Evolutionary conservation across 495 filamentous ascomycete genomes (phyloP).

Genomic region (Aspergillus mulundensis): DNA sequence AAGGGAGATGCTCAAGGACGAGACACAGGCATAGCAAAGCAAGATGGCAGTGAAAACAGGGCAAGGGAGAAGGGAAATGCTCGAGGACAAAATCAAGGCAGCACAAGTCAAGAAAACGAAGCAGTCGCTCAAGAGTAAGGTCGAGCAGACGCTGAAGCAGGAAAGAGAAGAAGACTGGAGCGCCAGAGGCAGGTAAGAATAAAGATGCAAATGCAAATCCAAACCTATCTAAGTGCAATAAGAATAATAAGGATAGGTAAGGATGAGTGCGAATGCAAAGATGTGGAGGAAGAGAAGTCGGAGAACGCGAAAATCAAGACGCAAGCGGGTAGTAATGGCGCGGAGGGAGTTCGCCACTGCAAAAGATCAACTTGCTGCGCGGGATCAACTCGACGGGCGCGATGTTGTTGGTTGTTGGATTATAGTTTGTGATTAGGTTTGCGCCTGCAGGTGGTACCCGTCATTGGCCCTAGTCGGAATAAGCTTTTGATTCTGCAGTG

Average conservation of each 20-base stretch:
- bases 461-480: not conserved
- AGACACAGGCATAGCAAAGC: too few relatives aligned
- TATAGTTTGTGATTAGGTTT: not conserved
- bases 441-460: not conserved
- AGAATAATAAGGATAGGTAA: too few relatives aligned
- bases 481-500: not conserved
- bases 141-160: not conserved
- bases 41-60: too few relatives aligned
- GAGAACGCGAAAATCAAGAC: too few relatives aligned
- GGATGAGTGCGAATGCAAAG: too few relatives aligned
- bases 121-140: too few relatives aligned
- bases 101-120: not conserved
- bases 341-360: not conserved
- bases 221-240: not conserved
- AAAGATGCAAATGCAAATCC: not conserved
- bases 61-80: too few relatives aligned
- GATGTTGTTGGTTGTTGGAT: not conserved
- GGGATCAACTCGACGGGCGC: too few relatives aligned
- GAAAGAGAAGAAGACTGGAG: not conserved
- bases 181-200: not conserved
- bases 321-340: not conserved
- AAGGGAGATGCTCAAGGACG: too few relatives aligned
- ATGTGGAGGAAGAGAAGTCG: not conserved
- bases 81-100: too few relatives aligned
- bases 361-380: too few relatives aligned